Percentiles rank a stretch among this genome's conserved stretches.
These are phyloP conservation scores for Samsoniella hepiali DNA, from an alignment of 2,329 filamentous ascomycete genomes.

Conservation along the genomic window DNA sequence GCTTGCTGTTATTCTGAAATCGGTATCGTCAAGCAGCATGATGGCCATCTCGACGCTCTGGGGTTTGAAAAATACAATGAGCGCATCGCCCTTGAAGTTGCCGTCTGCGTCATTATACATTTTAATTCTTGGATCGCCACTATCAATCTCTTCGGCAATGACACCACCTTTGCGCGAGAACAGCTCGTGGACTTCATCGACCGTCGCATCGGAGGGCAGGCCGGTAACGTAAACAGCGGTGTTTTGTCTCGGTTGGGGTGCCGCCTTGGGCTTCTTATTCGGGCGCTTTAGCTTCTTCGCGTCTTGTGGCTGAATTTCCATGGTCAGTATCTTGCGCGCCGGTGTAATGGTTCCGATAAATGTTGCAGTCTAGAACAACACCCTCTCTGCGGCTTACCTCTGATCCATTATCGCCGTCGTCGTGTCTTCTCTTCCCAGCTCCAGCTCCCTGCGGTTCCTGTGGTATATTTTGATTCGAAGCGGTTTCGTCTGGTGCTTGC, in stretches of 20 bases:
- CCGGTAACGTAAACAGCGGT: slow-evolving; percentile 91
- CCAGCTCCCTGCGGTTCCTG: not conserved
- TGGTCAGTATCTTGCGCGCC: not conserved
- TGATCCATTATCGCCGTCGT: slow-evolving; percentile 33
- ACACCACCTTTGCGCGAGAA: slow-evolving; percentile 86
- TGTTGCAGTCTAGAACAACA: not conserved
- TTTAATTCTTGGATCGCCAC: slow-evolving; percentile 83
- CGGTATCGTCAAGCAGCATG: slow-evolving; percentile 74
- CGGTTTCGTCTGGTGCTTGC: slow-evolving; percentile 37
- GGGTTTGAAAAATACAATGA: slow-evolving; percentile 92
- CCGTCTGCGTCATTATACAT: slow-evolving; percentile 81
- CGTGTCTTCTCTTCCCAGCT: slow-evolving; percentile 42
- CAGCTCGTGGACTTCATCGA: slow-evolving; percentile 75
- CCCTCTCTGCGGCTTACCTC: slow-evolving; percentile 39
- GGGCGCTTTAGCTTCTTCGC: slow-evolving; percentile 31
- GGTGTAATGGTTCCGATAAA: no score
- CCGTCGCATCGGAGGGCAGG: slow-evolving; percentile 73
- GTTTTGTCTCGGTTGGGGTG: slow-evolving; percentile 62
- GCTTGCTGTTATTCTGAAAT: slow-evolving; percentile 64
- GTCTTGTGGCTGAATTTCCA: not conserved
- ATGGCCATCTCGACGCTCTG: slow-evolving; percentile 88
- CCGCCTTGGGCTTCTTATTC: slow-evolving; percentile 46
- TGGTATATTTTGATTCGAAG: not conserved
- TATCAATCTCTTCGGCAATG: slow-evolving; percentile 92
- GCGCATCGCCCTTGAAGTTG: slow-evolving; percentile 86